Conservation (phyloP, 1,284 basidiomycete genomes). For the Xerocomus cyaneibrunnescens region DNA sequence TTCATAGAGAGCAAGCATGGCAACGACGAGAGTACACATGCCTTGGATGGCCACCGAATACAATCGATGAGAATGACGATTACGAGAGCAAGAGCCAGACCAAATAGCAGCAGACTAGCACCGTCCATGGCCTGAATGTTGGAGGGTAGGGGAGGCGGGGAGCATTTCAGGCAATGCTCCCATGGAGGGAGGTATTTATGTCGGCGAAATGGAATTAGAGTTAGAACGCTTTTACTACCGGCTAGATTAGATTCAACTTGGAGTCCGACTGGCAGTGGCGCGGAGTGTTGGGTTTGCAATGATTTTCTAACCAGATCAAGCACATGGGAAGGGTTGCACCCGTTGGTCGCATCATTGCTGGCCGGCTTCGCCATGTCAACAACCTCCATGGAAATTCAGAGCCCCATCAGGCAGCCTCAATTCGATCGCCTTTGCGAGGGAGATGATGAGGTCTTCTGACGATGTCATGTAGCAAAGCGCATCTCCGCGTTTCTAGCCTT, state of each 20-base stretch:
- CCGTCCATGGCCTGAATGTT: conserved; percentile 29
- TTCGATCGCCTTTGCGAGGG: conserved; percentile 10
- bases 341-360: background rate
- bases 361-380: conserved; percentile 28
- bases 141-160: conserved; percentile 19
- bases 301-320: conserved; percentile 5
- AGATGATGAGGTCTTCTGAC: conserved; percentile 23
- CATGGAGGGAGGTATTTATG: conserved; percentile 34
- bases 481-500: conserved; percentile 33
- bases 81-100: conserved; percentile 19
- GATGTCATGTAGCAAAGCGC: conserved; percentile 16
- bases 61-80: conserved; percentile 17
- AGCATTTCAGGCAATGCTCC: conserved; percentile 29
- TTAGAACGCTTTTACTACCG: conserved; percentile 24
- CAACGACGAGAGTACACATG: conserved; percentile 4
- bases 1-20: background rate
- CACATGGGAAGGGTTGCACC: background rate
- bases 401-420: conserved; percentile 7
- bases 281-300: conserved; percentile 5
- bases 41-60: conserved; percentile 29
- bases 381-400: conserved; percentile 20
- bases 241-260: conserved; percentile 31
- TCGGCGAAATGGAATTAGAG: conserved; percentile 32
- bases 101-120: conserved; percentile 22
- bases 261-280: conserved; percentile 23